Evolutionary conservation across 1,284 basidiomycete genomes (phyloP), one percentile per base, ranked within the genome.

Genomic region (Fomes fomentarius): DNA sequence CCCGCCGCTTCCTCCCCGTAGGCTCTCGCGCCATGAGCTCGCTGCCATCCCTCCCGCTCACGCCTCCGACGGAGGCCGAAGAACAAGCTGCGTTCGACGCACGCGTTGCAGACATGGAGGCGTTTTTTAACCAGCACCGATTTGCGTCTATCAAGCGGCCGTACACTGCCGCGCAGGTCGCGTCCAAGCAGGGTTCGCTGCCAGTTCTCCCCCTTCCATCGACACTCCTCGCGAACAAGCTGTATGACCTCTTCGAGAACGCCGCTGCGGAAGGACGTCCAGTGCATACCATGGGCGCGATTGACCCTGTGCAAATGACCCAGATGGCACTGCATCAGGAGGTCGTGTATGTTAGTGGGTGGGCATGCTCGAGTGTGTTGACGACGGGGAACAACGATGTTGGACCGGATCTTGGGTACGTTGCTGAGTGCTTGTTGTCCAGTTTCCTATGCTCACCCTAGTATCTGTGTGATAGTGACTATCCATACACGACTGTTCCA

Each of bases 261-360:
- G 87, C 89, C 45, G 81, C 83, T n/a, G 78, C 76, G 34, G 81
- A 82, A 43, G 80, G 83, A 26, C 76, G 77, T 60, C 93, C 93
- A 0, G 80, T 94, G 11, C 90, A 91, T 63, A 95, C 93, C 4
- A 87, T 94, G 83, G 93, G 93, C 33, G 93, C 90, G 14, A 87
- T 96, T 58, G 94, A 96, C 69, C 94, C 94, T 0, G 84, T 95
- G 3, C 94, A 96, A 74, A 93, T 95, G 87, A 94, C 94, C 0
- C 96, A 99, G 74, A 98, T 98, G 95, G 97, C 95, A 8, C 83
- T 84, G 66, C 84, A 95, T 72, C 93, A 97, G 67, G 94, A 98
- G 69, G 91, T 94, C 21, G 90, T 98, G 44, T 99, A 99, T 71
- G 82, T 99, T 24, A 97, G 94, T 35, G 96, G 96, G 24, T 99